Base-by-base conservation (phyloP, 495 filamentous ascomycete species). In the Neurospora hispaniola region DNA sequence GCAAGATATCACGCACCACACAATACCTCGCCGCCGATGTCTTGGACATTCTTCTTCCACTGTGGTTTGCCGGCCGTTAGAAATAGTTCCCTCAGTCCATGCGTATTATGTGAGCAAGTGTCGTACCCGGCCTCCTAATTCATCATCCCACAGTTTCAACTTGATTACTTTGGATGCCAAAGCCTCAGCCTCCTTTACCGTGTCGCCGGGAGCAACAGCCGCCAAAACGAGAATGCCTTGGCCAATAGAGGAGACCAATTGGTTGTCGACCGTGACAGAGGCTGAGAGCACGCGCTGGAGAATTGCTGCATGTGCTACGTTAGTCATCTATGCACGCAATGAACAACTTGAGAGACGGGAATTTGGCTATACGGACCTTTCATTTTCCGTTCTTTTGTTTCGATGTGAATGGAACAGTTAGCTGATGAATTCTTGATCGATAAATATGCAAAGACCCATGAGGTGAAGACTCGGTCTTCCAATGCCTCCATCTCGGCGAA, bases 201-300 rank as follows among this genome's bases (percentile, higher is more conserved):
- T 97, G 79, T 99, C 96, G 71, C 93, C 92, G 35, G 93, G 93
- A 20, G 92, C 93, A 23, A 99, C 89, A 40, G 94, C 96, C 38
- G 94, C 94, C 76, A 99, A 90, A 18, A 98, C 94, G 3, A 99
- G 86, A 48, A 99, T 84, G 40, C 96, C 96, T 79, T 90, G 92
- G 48, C 92, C 92, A 76, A 99, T 98, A 1, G 89, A 89, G 2
- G 96, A 98, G 9, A 99, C 89, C 42, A 97, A 80, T 77, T 96
- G 85, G 73, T 91, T 90, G 79, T 98, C 94, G n/a, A 99, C 94
- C 11, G 93, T 96, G 78, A 99, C 96, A n/a, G 96, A 97, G 71
- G 96, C 96, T 23, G 96, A 98, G 70, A 95, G 90, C 72, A 98
- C 96, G 72, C 96, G 87, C 82, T 99, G 96, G 40, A 99, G 86